A percentile compares a stretch with the other conserved stretches of the same genome.
Conservation (phyloP, 2,329 filamentous ascomycete species). For the Colletotrichum brevisporum region DNA sequence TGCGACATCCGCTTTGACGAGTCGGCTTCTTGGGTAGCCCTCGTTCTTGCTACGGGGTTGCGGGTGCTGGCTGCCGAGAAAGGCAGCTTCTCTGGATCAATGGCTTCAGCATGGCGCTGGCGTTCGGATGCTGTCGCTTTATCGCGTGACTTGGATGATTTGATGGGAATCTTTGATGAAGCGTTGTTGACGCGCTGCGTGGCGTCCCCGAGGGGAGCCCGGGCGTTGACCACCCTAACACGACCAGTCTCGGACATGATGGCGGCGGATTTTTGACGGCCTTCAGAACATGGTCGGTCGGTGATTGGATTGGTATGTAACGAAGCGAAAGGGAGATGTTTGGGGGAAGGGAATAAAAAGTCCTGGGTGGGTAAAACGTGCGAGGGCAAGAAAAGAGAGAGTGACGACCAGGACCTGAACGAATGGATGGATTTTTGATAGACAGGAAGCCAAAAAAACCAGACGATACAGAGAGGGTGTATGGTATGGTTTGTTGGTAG, state of each 20-base stretch:
- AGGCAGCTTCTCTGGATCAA: constrained; percentile 34
- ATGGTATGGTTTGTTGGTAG: constrained; percentile 9
- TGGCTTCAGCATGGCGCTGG: constrained; percentile 41
- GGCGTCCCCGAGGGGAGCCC: constrained; percentile 63
- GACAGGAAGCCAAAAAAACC: constrained; percentile 39
- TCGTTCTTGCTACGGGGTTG: constrained; percentile 43
- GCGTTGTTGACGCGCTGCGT: constrained; percentile 61
- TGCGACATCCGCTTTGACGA: constrained; percentile 56
- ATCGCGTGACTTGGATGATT: constrained; percentile 49
- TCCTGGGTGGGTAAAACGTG: constrained; percentile 29
- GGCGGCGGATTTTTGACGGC: background rate
- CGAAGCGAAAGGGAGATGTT: constrained; percentile 27
- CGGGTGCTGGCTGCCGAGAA: constrained; percentile 39
- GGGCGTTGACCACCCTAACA: constrained; percentile 41
- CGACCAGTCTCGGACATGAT: constrained; percentile 40
- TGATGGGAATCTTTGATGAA: constrained; percentile 47
- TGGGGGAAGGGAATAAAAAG: constrained; percentile 26
- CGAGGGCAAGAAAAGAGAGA: constrained; percentile 23
- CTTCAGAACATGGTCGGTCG: constrained; percentile 33
- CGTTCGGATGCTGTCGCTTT: constrained; percentile 7
- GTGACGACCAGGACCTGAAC: constrained; percentile 30
- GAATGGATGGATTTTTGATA: constrained; percentile 39
- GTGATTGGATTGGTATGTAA: background rate
- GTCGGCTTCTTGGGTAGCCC: constrained; percentile 49
- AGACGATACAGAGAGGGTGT: constrained; percentile 35